Evolutionary conservation across 1,284 basidiomycete species (phyloP).

Genomic region (Porogramme epimiltina): DNA sequence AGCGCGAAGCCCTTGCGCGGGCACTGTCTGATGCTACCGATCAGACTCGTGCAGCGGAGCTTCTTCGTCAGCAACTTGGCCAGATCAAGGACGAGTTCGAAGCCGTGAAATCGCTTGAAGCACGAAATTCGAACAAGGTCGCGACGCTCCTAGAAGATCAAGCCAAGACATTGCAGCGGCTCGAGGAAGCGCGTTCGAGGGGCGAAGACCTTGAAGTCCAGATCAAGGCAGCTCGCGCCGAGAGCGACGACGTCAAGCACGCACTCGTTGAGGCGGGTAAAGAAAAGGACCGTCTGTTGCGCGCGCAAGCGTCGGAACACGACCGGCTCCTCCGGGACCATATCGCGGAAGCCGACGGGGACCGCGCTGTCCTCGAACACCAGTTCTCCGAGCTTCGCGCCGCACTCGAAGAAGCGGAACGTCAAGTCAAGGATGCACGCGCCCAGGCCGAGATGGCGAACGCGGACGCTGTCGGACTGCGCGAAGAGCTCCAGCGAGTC

Average conservation of each 20-base stretch:
- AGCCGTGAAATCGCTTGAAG: constrained; percentile 73
- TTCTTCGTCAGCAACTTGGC: constrained; percentile 69
- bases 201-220: constrained; percentile 77
- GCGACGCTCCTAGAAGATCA: constrained; percentile 74
- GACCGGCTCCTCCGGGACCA: constrained; percentile 86
- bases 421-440: constrained; percentile 61
- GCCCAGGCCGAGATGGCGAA: constrained; percentile 60
- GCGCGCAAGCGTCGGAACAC: constrained; percentile 76
- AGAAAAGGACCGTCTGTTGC: constrained; percentile 78
- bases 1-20: constrained; percentile 57
- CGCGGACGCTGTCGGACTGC: constrained; percentile 63
- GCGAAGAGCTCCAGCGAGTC: constrained; percentile 73
- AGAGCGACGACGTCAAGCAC: constrained; percentile 67
- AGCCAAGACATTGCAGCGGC: constrained; percentile 61
- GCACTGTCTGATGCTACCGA: constrained; percentile 72
- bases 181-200: constrained; percentile 74
- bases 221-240: constrained; percentile 63
- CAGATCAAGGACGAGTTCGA: constrained; percentile 66
- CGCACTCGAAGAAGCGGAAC: constrained; percentile 56
- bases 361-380: constrained; percentile 86
- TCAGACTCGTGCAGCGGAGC: constrained; percentile 62
- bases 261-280: constrained; percentile 66
- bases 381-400: constrained; percentile 80
- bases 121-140: constrained; percentile 64
- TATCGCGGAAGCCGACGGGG: constrained; percentile 88